A percentile compares a stretch with the other conserved stretches of the same genome.
Conservation (phyloP, 1,139 yeast species). For the Lodderomyces elongisporus region DNA sequence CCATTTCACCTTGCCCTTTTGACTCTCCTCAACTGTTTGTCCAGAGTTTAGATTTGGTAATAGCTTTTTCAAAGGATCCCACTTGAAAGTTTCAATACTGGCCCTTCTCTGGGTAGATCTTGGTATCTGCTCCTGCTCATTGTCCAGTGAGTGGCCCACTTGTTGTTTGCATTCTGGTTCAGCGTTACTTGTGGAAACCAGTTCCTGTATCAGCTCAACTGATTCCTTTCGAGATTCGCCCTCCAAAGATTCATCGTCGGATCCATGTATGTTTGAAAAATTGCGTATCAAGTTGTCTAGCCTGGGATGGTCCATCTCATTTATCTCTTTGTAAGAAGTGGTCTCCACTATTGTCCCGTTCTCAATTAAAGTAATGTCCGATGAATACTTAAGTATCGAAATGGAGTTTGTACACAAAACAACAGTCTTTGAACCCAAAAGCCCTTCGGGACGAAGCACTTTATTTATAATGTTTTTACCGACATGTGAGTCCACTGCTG, state of each 20-base stretch:
- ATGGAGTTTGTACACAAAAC: constrained; percentile 32
- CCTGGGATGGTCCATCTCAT: constrained; percentile 19
- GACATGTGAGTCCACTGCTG: constrained; percentile 95
- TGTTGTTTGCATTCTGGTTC: background rate
- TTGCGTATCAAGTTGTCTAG: constrained; percentile 21
- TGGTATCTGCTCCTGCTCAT: too few species aligned
- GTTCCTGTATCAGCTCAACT: background rate
- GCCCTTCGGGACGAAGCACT: constrained; percentile 24
- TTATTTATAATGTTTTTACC: constrained; percentile 59
- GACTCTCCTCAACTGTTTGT: constrained; percentile 20
- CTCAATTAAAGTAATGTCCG: constrained; percentile 22
- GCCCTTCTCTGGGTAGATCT: constrained; percentile 18
- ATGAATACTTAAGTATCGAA: constrained; percentile 24
- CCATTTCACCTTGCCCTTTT: constrained; percentile 27
- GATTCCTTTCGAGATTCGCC: too few species aligned
- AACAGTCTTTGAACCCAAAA: constrained; percentile 25
- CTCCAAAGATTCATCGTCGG: background rate
- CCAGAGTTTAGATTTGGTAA: constrained; percentile 22
- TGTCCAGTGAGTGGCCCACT: too few species aligned
- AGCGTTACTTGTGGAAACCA: background rate
- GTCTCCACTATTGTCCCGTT: constrained; percentile 24
- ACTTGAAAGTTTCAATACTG: constrained; percentile 28
- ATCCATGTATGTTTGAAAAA: constrained; percentile 14
- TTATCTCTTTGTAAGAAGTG: constrained; percentile 19
- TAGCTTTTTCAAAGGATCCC: constrained; percentile 26